Evolutionary conservation across 2,329 filamentous ascomycete species (phyloP).

Genomic region (Penicillium sp.): DNA sequence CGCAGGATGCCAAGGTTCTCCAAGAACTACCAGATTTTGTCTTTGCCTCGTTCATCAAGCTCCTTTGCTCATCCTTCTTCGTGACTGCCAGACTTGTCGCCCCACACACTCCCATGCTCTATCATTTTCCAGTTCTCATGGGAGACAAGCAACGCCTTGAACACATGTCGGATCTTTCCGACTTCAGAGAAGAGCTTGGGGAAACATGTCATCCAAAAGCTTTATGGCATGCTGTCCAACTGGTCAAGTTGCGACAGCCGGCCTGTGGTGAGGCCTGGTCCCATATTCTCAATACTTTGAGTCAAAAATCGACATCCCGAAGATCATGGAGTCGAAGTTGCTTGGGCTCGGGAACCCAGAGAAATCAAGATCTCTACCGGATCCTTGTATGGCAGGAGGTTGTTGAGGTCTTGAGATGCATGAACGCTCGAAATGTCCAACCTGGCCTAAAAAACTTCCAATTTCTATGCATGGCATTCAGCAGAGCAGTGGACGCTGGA

Average conservation of each 20-base stretch:
- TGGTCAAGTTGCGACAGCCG: constrained; percentile 32
- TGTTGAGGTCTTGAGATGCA: constrained; percentile 32
- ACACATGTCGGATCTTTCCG: constrained; percentile 21
- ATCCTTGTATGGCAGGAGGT: constrained; percentile 42
- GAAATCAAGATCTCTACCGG: constrained; percentile 26
- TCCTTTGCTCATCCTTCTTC: constrained; percentile 38
- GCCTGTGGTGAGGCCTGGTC: constrained; percentile 37
- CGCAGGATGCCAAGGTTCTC: constrained; percentile 21
- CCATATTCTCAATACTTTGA: constrained; percentile 34
- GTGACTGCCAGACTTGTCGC: constrained; percentile 11
- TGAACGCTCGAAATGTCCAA: constrained; percentile 32
- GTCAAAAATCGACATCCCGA: constrained; percentile 8
- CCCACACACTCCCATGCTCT: constrained; percentile 17
- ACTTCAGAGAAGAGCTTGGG: constrained; percentile 10
- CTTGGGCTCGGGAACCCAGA: neutral
- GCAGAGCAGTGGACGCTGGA: constrained; percentile 34
- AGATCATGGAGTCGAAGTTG: neutral
- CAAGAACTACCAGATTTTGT: constrained; percentile 34
- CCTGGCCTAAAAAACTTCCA: constrained; percentile 35
- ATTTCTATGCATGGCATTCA: constrained; percentile 37
- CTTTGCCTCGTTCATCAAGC: constrained; percentile 46
- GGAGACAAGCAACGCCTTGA: constrained; percentile 1
- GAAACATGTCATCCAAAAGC: constrained; percentile 26
- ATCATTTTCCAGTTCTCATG: constrained; percentile 31
- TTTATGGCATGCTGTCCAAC: constrained; percentile 38